Percentiles rank a stretch among this genome's conserved stretches.
Evolutionary conservation across 148 eudicot genomes (phyloP).

Genomic region (Cornus florida): DNA sequence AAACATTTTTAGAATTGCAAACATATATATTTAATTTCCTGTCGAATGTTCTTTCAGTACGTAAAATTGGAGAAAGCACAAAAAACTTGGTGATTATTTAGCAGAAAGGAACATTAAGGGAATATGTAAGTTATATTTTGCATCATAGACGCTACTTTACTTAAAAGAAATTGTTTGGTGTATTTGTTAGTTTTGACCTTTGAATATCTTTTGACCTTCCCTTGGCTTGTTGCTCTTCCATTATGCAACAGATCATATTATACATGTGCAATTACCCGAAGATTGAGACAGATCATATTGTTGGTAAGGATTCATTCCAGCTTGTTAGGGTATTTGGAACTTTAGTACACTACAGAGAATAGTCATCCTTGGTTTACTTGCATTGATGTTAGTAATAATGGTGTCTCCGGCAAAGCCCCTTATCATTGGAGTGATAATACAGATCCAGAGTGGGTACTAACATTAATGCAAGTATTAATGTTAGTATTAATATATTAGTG

Average conservation of each 20-base stretch:
- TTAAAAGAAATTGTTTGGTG: not conserved
- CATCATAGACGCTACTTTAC: not conserved
- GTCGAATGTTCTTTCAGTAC: conserved; percentile 42
- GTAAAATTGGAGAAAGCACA: conserved; percentile 84
- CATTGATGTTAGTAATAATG: conserved; percentile 54
- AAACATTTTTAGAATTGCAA: not conserved
- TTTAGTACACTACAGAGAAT: not conserved
- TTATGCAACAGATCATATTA: conserved; percentile 74
- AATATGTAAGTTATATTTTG: conserved; percentile 60
- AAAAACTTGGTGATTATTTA: conserved; percentile 76
- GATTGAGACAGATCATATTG: conserved; percentile 91
- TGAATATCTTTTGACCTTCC: not conserved
- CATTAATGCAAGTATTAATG: too few relatives aligned
- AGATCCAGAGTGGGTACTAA: conserved; percentile 74
- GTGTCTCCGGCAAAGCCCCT: conserved; percentile 73
- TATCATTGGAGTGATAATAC: conserved; percentile 85
- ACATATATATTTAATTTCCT: not conserved
- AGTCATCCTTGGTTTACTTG: conserved; percentile 2
- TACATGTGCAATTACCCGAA: conserved; percentile 92
- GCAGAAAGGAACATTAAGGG: conserved; percentile 91
- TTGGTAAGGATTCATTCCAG: conserved; percentile 46
- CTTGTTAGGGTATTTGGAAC: not conserved
- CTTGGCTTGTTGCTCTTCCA: conserved; percentile 10
- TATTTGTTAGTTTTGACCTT: not conserved
- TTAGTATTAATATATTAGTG: conserved; percentile 27